Base-by-base conservation (phyloP, 2,329 filamentous ascomycete genomes). In the Cercospora zeae-maydis region DNA sequence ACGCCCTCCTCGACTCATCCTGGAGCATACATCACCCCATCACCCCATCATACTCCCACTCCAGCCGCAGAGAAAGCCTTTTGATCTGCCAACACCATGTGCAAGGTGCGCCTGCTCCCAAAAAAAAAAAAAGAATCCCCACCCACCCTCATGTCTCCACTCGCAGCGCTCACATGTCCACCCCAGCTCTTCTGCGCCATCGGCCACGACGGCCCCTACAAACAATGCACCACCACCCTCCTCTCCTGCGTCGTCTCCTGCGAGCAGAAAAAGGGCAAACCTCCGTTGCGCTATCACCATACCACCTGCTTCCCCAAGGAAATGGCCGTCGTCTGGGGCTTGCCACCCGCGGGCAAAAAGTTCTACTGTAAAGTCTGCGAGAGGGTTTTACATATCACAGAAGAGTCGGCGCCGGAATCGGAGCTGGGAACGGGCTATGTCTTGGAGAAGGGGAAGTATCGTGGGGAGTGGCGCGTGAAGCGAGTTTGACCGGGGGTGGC, bases 131-230 rank as follows among this genome's bases (percentile, higher is more conserved):
- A 34, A 2, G 30, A 31, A 9, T n/a, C 21, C 19, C 34, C 10
- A 11, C 36, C 21, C 4, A 1, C 16, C 4, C 2, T 16, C 13
- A 9, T 21, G 7, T 16, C n/a, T 8, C 27, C 39, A 21, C 19
- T 19, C n/a, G 37, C 21, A 36, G 19, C 11, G 24, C 55, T 33
- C 8, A 19, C 24, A 30, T 31, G 7, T 36, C 27, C n/a, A 4
- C 56, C 14, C 10, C 45, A 59, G 57, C 49, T 59, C 30, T 59
- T 59, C 45, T 59, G 57, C 45, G 31, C 34, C 19, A 59, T 59
- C 14, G 57, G 57, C 34, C 57, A 59, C 57, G 45, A 52, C 6
- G 57, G 57, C 21, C 45, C 45, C 33, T 42, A 59, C 45, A 39
- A 49, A 36, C n/a, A 39, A 49, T 59, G 57, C 57, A 34, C 31